A percentile compares a stretch with the other conserved stretches of the same genome.
phyloP scores from a whole-genome alignment of 805 yeast genomes.

The Candida sithepensis region DNA sequence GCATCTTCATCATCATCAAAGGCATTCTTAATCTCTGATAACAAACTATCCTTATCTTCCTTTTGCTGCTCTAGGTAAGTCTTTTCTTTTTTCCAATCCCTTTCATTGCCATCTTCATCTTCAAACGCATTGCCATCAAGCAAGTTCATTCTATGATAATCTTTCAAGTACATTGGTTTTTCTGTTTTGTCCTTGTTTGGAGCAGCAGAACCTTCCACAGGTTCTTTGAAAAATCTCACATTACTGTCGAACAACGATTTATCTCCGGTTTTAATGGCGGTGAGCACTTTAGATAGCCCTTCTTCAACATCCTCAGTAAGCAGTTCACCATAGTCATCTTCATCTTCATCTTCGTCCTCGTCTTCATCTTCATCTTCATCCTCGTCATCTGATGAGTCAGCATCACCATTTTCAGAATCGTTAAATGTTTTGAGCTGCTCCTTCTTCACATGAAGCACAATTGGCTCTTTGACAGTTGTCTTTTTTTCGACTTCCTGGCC shows the following conservation, averaged over 20 bases:
- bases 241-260: slow-evolving; percentile 61
- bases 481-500: not conserved
- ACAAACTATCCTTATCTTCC: slow-evolving; percentile 70
- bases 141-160: slow-evolving; percentile 83
- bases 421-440: slow-evolving; percentile 14
- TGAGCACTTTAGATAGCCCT: slow-evolving; percentile 69
- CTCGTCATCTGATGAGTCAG: slow-evolving; percentile 65
- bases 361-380: no score
- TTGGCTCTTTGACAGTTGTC: slow-evolving; percentile 14
- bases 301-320: slow-evolving; percentile 81
- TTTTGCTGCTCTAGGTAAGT: slow-evolving; percentile 73
- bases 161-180: slow-evolving; percentile 85
- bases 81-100: slow-evolving; percentile 47
- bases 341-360: no score
- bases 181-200: slow-evolving; percentile 4
- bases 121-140: slow-evolving; percentile 60
- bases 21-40: slow-evolving; percentile 73
- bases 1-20: slow-evolving; percentile 47
- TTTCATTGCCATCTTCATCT: slow-evolving; percentile 50
- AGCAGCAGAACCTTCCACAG: slow-evolving; percentile 41
- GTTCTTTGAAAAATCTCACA: slow-evolving; percentile 65
- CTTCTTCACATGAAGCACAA: no score
- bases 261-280: slow-evolving; percentile 68
- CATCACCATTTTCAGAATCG: slow-evolving; percentile 28
- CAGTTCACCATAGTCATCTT: slow-evolving; percentile 85